Conservation (phyloP, 106 monocot genomes). For the Alisma plantagoaquatica region DNA sequence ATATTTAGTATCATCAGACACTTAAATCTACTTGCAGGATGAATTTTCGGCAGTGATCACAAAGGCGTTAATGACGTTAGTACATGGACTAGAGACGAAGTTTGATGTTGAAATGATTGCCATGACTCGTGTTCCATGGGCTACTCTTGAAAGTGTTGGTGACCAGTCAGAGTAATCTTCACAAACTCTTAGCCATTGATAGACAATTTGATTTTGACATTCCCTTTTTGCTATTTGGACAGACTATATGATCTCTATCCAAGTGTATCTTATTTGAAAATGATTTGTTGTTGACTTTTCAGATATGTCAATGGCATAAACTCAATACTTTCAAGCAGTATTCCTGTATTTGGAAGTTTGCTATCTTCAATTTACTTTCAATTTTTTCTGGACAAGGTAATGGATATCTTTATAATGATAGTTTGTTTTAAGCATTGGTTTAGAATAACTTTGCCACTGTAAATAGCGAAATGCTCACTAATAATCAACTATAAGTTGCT, state of each 20-base stretch:
- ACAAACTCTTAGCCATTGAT: too few relatives aligned
- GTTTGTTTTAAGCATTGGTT: too few relatives aligned
- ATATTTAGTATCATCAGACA: background rate
- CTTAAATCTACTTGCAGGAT: constrained; percentile 36
- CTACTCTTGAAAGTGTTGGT: constrained; percentile 93
- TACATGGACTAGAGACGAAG: constrained; percentile 95
- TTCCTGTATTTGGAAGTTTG: constrained; percentile 78
- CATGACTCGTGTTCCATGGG: constrained; percentile 98
- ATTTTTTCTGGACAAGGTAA: constrained; percentile 96
- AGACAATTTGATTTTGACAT: too few relatives aligned
- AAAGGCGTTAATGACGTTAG: constrained; percentile 82
- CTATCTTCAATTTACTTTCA: constrained; percentile 93
- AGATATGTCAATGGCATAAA: constrained; percentile 99
- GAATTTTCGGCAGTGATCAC: constrained; percentile 96
- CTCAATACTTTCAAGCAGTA: constrained; percentile 75
- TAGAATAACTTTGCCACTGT: too few relatives aligned
- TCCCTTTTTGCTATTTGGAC: too few relatives aligned
- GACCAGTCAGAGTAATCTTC: constrained; percentile 89
- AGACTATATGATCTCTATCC: too few relatives aligned
- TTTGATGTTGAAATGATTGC: constrained; percentile 98
- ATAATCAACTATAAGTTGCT: too few relatives aligned
- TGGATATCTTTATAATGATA: too few relatives aligned
- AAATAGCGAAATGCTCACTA: too few relatives aligned
- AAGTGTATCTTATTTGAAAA: too few relatives aligned
- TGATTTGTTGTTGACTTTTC: too few relatives aligned